Base-by-base conservation (phyloP, 1,139 yeast genomes). In the Casaregolazyma lundiana region DNA sequence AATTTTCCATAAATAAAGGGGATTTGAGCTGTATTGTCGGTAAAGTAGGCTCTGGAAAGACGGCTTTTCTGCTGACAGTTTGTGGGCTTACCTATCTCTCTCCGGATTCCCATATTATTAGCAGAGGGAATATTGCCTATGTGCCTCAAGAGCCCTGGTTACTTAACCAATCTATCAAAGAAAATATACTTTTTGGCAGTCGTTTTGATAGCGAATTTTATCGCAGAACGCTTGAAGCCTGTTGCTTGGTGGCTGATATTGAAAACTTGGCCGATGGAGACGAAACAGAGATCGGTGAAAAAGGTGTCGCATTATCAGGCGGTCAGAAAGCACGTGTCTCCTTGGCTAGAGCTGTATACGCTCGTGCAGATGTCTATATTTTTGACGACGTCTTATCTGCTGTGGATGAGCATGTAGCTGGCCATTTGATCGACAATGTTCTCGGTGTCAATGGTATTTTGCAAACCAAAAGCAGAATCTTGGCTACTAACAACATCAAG, bases 241-340 rank as follows among this genome's bases (percentile, higher is more conserved):
- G 96, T 68, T 94, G 88, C 36, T 73, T 88, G 52, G 59, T 70
- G 7, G 78, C 77, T 6, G 96, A 88, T 65, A 65, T 88, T 49
- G 75, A 73, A 42, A 69, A 72, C 39, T 68, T 84, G 44, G 83
- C 85, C 4, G 87, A 85, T 61, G 92, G 94, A 15, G 95, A 87
- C 60, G 77, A 73, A 43, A 87, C 96, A 1, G 77, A 83, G 55
- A 95, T 88, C 46, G 96, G 96, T 44, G 96, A 88, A 64, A 85
- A 85, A 60, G 96, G 96, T 47, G 85, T 88, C 47, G 81, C 94
- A 2, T 72, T 88, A 47, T 84, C 95, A 17, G 96, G 96, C 44
- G 96, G 96, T 18, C 96, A 88, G 64, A 87, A 85, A 67, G 95
- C 96, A 0, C 76, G 96, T 59, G 74, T 87, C 22, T 78, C 92